Evolutionary conservation across 257 asterid genomes (phyloP), one percentile per base, ranked within the genome.

Genomic region (Ballota nigra): DNA sequence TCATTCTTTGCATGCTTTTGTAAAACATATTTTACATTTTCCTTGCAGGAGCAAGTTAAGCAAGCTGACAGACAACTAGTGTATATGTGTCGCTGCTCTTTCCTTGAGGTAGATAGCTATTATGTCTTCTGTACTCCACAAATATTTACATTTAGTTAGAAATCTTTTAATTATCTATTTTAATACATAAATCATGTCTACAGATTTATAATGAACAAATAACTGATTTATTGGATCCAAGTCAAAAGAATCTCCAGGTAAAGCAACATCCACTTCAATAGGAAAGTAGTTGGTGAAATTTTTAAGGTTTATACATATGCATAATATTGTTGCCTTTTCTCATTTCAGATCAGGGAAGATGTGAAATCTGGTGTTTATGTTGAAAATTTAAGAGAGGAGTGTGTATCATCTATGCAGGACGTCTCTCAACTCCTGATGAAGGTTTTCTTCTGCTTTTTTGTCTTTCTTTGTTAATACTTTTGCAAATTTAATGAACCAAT

Each of bases 181-280:
- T 5, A 52, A 43, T 53, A 18, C 51, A 55, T 75, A 67, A 64
- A 41, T 61, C 68, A 33, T 73, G 72, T 65, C 38, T 43, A 57
- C 95, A 95, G 99, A 95, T 95, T 71, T 95, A 95, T 83, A 95
- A 95, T 83, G 99, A 95, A 68, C 99, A 95, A 87, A 92, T 95
- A 67, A 92, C 99, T 75, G 99, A 95, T 86, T 75, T 95, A 63
- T 80, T 95, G 90, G 98, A 95, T 69, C 97, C 99, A 73, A 87
- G 83, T 77, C 99, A 92, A 66, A 87, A 86, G 82, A 89, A 86
- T 80, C 99, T 95, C 73, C 98, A 86, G 99, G 99, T 95, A 78
- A 77, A 55, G 40, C n/a, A 63, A 16, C 19, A 31, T 64, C 23
- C 40, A 28, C 73, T 75, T 61, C 40, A 38, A 7, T 64, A 43